Conservation (phyloP, 2,329 filamentous ascomycete species). For the Alternaria rosae region DNA sequence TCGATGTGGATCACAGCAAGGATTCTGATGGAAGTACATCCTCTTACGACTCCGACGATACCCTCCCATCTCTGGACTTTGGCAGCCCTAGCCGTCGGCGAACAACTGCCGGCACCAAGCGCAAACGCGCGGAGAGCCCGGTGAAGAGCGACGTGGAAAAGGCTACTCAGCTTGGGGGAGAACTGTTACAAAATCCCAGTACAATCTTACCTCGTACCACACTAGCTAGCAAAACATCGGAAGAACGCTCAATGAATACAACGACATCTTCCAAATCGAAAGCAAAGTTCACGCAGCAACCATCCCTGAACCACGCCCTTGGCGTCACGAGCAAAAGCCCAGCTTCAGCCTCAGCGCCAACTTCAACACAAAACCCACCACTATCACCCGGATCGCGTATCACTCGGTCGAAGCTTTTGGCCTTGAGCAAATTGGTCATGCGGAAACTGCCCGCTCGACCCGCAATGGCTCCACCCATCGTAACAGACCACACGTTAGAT, state of each 20-base stretch:
- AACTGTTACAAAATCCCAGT: not conserved
- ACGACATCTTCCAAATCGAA: not conserved
- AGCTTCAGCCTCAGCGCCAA: not conserved
- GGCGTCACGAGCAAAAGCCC: not conserved
- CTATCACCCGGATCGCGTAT: not conserved
- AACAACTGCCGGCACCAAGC: conserved; percentile 29
- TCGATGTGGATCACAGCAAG: conserved; percentile 14
- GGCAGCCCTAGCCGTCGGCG: conserved; percentile 8
- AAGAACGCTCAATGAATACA: not conserved
- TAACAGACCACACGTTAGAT: conserved; percentile 31
- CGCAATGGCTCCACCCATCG: conserved; percentile 17
- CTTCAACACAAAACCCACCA: not conserved
- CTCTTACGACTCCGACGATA: conserved; percentile 17
- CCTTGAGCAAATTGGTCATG: conserved; percentile 38
- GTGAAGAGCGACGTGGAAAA: conserved; percentile 2
- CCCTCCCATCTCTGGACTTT: conserved; percentile 29
- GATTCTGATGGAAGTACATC: not conserved
- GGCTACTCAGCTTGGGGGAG: not conserved
- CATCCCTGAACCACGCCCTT: not conserved
- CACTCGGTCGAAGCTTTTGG: conserved; percentile 35
- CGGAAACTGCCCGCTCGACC: conserved; percentile 18
- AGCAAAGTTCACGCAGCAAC: not conserved
- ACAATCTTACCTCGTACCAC: not conserved
- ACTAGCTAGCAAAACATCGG: not conserved
- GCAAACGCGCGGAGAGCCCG: conserved; percentile 33